Base-by-base conservation (phyloP, 2,329 filamentous ascomycete genomes). In the Penicillium sp. region DNA sequence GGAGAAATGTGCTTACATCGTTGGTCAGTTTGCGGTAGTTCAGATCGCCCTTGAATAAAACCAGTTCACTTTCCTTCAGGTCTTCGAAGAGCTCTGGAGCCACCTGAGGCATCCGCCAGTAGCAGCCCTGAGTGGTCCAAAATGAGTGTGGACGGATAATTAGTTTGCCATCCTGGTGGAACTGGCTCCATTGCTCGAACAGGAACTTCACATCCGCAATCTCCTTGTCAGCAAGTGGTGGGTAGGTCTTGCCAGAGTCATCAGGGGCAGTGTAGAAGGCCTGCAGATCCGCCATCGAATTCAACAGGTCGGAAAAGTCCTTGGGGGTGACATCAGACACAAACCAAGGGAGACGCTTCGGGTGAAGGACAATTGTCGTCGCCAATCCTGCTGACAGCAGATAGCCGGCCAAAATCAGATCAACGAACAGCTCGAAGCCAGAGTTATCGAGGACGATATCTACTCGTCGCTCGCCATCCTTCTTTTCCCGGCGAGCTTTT, bases 371-470 rank as follows among this genome's bases (percentile, higher is more conserved):
- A 13, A 99, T 82, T 21, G 86, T 86, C 0, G 92, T 97, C 0
- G 94, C 94, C 5, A 99, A 84, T 0, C 89, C 90, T 0, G 91
- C 82, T 0, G 91, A 87, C 6, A 99, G 81, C 13, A 99, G 81
- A 71, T 96, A 99, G 1, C 92, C 93, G 0, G 91, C 92, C 2
- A 99, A 83, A 53, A 97, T 87, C 9, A 99, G 82, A 69, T 99
- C 94, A 61, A 97, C 94, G 69, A 92, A 99, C 11, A 99, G 83
- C 79, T 99, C 94, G 69, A 99, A 99, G 5, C 94, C 94, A 18
- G 94, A 91, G 66, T 99, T 99, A 73, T 99, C 94, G 5, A 99
- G 87, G 2, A 99, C 89, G 60, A 99, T 93, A 67, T 99, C 94
- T 2, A 99, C 88, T 14, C 91, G 83, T 33, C 92, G 84, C 62